phyloP scores from a whole-genome alignment of 441 rosid genomes.

The Sinapis alba region DNA sequence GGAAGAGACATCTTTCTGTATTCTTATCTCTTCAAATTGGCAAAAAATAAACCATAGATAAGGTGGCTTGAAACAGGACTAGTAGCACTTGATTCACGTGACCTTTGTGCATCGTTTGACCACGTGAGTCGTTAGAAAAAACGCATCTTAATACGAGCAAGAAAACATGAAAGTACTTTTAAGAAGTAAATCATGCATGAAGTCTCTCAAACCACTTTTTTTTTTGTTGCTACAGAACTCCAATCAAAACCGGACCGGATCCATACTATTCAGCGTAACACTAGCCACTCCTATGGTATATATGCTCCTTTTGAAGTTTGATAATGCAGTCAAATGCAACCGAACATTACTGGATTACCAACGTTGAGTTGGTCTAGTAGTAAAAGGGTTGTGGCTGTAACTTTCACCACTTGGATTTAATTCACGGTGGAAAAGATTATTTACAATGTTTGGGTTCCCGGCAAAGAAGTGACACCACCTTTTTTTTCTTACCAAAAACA shows the following conservation, averaged over 20 bases:
- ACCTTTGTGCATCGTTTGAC: conserved; percentile 29
- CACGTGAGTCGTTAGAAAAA: conserved; percentile 20
- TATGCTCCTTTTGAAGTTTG: neutral
- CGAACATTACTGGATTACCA: conserved; percentile 1
- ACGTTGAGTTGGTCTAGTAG: too few relatives aligned
- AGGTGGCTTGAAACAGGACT: neutral
- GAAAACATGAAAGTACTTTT: neutral
- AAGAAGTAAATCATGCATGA: neutral
- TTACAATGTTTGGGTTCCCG: too few relatives aligned
- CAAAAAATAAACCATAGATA: neutral
- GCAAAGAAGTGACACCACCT: too few relatives aligned
- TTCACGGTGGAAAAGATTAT: too few relatives aligned
- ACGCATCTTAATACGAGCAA: neutral
- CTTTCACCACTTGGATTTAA: too few relatives aligned
- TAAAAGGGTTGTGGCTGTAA: too few relatives aligned
- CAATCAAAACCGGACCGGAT: neutral
- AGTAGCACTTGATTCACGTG: conserved; percentile 27
- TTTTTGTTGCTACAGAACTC: neutral
- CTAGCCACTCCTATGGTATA: neutral
- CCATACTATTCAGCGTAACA: neutral
- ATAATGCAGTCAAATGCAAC: conserved; percentile 2
- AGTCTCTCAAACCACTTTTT: neutral
- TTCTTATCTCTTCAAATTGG: conserved; percentile 34
- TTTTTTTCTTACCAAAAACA: too few relatives aligned
- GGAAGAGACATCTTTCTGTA: conserved; percentile 16